A percentile compares a stretch with the other conserved stretches of the same genome.
These are phyloP conservation scores for Ramaria sp. DNA, from an alignment of 768 basidiomycete genomes.

Conservation along the genomic window DNA sequence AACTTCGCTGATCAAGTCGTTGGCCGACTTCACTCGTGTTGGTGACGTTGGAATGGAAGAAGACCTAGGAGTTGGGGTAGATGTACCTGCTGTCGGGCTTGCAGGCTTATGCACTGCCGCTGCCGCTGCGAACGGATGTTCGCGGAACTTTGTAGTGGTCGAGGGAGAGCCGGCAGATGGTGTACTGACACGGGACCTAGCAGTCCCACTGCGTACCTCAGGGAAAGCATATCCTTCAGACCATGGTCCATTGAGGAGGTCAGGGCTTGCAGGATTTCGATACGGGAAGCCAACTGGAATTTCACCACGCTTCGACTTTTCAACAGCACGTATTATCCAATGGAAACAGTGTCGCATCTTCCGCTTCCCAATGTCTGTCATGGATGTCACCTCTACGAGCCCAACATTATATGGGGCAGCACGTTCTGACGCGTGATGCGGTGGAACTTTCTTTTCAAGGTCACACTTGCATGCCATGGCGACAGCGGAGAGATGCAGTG, in stretches of 20 bases:
- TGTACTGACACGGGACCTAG: background rate
- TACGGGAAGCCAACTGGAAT: background rate
- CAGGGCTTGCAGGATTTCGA: constrained; percentile 11
- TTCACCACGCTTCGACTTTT: constrained; percentile 27
- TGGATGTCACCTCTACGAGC: constrained; percentile 60
- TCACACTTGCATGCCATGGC: constrained; percentile 88
- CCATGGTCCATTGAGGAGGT: constrained; percentile 8
- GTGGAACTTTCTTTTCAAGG: constrained; percentile 45
- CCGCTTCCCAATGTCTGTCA: constrained; percentile 44
- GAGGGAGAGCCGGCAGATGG: constrained; percentile 3
- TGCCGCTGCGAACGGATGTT: background rate
- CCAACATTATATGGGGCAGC: constrained; percentile 61
- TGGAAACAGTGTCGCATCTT: constrained; percentile 69
- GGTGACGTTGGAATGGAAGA: constrained; percentile 34
- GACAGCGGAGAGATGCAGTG: constrained; percentile 50
- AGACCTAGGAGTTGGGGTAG: constrained; percentile 16
- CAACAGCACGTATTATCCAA: constrained; percentile 59
- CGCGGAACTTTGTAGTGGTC: background rate
- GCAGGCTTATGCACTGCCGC: background rate
- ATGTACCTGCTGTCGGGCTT: background rate
- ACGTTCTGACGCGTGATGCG: constrained; percentile 36
- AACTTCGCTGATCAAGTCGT: constrained; percentile 33
- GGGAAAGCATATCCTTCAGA: background rate
- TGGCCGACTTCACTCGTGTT: constrained; percentile 43
- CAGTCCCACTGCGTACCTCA: background rate